phyloP scores from a whole-genome alignment of 257 asterid species.

The Solanum chaucha region DNA sequence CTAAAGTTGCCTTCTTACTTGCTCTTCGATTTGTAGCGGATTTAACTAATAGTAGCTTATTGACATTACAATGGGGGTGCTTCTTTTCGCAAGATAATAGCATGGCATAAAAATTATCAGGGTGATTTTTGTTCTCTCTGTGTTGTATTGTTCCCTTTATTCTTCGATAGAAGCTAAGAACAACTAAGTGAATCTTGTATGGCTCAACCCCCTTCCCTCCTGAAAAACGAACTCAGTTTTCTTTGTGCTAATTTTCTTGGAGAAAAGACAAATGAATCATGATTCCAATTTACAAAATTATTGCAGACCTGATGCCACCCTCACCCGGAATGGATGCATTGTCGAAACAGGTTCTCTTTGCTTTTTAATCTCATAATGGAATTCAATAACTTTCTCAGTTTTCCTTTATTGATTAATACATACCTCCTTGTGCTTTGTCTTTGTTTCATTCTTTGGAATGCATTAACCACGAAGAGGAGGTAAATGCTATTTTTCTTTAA shows the following conservation, averaged over 20 bases:
- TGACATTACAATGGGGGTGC: background rate
- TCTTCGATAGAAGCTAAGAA: background rate
- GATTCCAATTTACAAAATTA: background rate
- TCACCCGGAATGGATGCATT: background rate
- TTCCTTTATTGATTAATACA: background rate
- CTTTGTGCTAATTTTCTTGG: background rate
- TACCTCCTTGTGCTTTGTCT: background rate
- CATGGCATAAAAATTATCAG: background rate
- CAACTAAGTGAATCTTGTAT: background rate
- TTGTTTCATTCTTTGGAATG: background rate
- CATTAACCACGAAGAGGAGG: background rate
- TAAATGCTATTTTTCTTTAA: background rate
- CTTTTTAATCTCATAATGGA: background rate
- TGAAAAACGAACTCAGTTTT: background rate
- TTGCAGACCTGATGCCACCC: conserved; percentile 3
- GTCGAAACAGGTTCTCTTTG: background rate
- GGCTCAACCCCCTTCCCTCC: background rate
- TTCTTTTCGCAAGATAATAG: background rate
- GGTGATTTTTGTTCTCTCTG: background rate
- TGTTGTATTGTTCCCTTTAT: background rate
- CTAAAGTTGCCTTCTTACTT: background rate
- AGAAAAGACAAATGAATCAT: background rate
- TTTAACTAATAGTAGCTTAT: background rate
- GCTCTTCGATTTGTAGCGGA: background rate
- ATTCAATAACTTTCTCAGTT: background rate